Evolutionary conservation across 164 flowering plant species (phyloP).

Genomic region (Amborella trichopoda): DNA sequence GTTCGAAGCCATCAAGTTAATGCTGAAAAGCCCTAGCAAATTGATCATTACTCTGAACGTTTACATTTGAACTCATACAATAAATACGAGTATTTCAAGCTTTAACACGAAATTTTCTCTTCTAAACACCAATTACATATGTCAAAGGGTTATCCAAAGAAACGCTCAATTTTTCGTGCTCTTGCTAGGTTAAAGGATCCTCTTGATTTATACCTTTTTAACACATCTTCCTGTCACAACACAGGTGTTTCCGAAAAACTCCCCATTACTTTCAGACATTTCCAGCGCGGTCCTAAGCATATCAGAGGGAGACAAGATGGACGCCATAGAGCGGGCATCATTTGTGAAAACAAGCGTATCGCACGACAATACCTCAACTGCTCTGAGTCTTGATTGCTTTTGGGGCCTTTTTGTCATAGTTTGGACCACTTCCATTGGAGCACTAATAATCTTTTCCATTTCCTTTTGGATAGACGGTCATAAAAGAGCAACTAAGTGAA

Average conservation of each 20-base stretch:
- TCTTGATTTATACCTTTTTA: no score
- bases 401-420: conserved; percentile 11
- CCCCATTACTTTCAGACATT: conserved; percentile 14
- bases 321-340: conserved; percentile 2
- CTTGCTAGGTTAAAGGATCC: no score
- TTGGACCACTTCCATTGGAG: conserved; percentile 3
- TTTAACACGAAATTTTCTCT: neutral
- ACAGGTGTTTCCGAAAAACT: conserved; percentile 18
- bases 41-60: neutral
- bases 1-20: neutral
- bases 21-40: no score
- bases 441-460: conserved; percentile 1
- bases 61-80: neutral
- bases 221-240: neutral
- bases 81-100: neutral
- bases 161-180: no score
- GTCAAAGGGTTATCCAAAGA: neutral
- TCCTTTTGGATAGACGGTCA: no score
- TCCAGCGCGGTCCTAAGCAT: conserved; percentile 10
- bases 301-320: conserved; percentile 10
- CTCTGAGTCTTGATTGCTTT: neutral
- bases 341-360: neutral
- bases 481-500: no score
- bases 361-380: neutral
- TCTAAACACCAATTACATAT: neutral